Percentiles rank a stretch among this genome's conserved stretches.
Conservation (phyloP, 2,329 filamentous ascomycete genomes). For the Cercospora sp. region DNA sequence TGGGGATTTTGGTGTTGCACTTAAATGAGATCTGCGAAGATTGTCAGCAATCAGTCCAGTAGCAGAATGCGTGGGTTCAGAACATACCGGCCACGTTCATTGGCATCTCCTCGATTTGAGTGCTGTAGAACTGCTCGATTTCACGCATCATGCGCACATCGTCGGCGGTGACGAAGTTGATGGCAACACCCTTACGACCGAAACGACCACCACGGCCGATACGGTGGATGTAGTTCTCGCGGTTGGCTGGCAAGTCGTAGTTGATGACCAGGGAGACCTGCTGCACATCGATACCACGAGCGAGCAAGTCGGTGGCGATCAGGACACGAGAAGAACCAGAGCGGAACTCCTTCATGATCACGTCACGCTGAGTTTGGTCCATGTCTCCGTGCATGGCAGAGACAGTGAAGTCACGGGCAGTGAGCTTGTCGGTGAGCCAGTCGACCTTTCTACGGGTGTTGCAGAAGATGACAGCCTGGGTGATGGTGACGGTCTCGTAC, state of each 20-base stretch:
- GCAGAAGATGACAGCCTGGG: conserved; percentile 99
- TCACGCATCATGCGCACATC: conserved; percentile 99
- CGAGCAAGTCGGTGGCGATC: conserved; percentile 95
- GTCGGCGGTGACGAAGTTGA: conserved; percentile 99
- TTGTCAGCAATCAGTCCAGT: conserved; percentile 35
- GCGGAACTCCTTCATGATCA: conserved; percentile 99
- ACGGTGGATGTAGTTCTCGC: conserved; percentile 99
- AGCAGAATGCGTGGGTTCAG: not conserved
- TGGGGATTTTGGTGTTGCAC: conserved; percentile 21
- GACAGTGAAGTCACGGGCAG: conserved; percentile 94
- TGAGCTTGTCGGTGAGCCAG: conserved; percentile 99
- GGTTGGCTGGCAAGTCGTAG: conserved; percentile 98
- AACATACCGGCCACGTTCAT: conserved; percentile 75
- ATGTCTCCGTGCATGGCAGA: conserved; percentile 99
- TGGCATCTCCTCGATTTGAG: conserved; percentile 99
- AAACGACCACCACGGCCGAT: conserved; percentile 99
- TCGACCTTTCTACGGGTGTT: conserved; percentile 99
- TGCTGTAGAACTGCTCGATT: conserved; percentile 99
- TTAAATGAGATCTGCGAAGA: conserved; percentile 47
- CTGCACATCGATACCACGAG: conserved; percentile 99
- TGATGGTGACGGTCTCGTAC: conserved; percentile 99
- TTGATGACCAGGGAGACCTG: conserved; percentile 99
- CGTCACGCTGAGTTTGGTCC: conserved; percentile 95
- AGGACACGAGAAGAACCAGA: conserved; percentile 97
- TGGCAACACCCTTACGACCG: conserved; percentile 99